These are phyloP conservation scores for Psilocybe cubensis DNA, from an alignment of 768 basidiomycete species.

Conservation along the genomic window DNA sequence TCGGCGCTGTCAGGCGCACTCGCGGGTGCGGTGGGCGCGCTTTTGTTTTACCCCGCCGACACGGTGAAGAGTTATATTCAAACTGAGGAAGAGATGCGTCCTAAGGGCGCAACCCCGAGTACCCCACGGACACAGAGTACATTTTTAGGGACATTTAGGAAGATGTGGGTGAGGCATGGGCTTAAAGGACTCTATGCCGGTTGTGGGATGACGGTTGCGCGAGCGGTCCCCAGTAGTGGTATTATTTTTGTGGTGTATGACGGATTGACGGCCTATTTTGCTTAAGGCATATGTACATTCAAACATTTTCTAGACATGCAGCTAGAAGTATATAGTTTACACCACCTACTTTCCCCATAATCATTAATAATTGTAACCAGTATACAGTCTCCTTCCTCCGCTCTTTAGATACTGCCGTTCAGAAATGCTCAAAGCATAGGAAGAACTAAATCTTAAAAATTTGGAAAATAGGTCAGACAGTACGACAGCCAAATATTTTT, in stretches of 20 bases:
- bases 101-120: slow-evolving; percentile 25
- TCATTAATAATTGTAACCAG: no score
- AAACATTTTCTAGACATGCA: neutral
- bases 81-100: slow-evolving; percentile 87
- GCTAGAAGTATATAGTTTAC: neutral
- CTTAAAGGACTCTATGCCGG: slow-evolving; percentile 89
- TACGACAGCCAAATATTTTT: no score
- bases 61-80: slow-evolving; percentile 94
- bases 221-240: slow-evolving; percentile 88
- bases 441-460: no score
- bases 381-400: no score
- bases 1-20: slow-evolving; percentile 85
- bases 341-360: no score
- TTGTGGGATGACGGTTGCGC: slow-evolving; percentile 86
- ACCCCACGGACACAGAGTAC: slow-evolving; percentile 28
- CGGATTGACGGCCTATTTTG: slow-evolving; percentile 55
- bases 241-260: slow-evolving; percentile 95
- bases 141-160: slow-evolving; percentile 61
- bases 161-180: slow-evolving; percentile 78
- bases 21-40: slow-evolving; percentile 84
- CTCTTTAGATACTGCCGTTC: no score
- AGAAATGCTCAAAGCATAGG: no score
- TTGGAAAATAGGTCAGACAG: no score
- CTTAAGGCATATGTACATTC: slow-evolving; percentile 21
- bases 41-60: slow-evolving; percentile 95